Percentiles rank a stretch among this genome's conserved stretches.
Conservation (phyloP, 257 asterid genomes). For the Jacaranda mimosifolia region DNA sequence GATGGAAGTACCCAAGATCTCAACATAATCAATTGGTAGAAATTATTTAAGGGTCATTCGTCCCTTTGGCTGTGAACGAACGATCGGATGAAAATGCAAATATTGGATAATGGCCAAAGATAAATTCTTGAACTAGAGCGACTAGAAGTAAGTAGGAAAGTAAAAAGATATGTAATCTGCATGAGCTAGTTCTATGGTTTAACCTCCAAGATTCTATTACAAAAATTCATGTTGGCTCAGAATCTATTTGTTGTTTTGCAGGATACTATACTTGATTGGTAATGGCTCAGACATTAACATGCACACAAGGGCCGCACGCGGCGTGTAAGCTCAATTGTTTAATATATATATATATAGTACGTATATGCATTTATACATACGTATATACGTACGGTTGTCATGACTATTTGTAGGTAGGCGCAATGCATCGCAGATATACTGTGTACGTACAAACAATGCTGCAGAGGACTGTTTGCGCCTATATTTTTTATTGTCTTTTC, state of each 20-base stretch:
- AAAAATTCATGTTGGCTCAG: neutral
- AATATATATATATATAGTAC: neutral
- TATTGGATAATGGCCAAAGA: neutral
- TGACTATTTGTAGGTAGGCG: too few relatives aligned
- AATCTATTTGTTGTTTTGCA: neutral
- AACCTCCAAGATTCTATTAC: too few relatives aligned
- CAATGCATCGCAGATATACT: too few relatives aligned
- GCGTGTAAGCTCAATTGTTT: slow-evolving; percentile 33
- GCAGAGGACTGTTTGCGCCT: neutral
- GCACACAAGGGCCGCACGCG: slow-evolving; percentile 23
- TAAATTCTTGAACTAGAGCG: neutral
- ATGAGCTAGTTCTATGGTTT: too few relatives aligned
- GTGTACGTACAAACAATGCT: neutral
- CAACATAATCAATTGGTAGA: too few relatives aligned
- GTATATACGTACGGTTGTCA: neutral
- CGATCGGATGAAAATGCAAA: neutral
- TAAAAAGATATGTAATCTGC: neutral
- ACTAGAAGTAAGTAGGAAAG: neutral
- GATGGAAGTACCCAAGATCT: too few relatives aligned
- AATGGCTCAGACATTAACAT: slow-evolving; percentile 17
- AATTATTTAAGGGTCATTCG: too few relatives aligned
- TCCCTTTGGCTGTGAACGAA: too few relatives aligned
- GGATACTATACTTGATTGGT: neutral
- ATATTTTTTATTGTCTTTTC: neutral
- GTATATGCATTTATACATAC: neutral